Evolutionary conservation across 2,329 filamentous ascomycete genomes (phyloP), one percentile per base, ranked within the genome.

Genomic region (Hymenotorrendiella dingleyae): DNA sequence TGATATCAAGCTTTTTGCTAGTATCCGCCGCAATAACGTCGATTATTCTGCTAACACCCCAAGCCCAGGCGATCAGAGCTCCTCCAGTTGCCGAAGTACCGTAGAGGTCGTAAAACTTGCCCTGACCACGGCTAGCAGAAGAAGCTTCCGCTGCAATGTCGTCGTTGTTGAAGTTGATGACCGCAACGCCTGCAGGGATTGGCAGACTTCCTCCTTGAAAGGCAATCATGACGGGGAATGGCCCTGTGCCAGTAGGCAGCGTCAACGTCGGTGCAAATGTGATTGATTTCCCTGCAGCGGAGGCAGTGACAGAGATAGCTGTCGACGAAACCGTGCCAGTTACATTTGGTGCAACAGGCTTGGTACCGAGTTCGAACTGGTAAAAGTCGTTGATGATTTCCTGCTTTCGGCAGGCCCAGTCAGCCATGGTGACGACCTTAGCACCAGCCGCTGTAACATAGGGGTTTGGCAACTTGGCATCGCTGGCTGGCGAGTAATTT

Each of bases 1-100:
- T 65, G 19, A 67, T 53, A 59, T 76, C 68, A 57, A 82, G 78
- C 8, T 52, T 51, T 3, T 57, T 53, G 28, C 66, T 65, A 3
- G 68, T 65, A 17, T 66, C 68, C 10, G 57, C 59, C 64, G 79
- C 76, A 27, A 82, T 66, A 12, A 69, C 74, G 56, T 82, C 77
- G 37, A 82, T 71, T 50, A 81, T 67, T 39, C 76, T 73, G 53
- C 72, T 71, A 2, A 80, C 74, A 43, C 73, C 78, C 76, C 77
- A 82, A 7, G 76, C 73, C 78, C 78, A 82, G 20, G 78, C 76
- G 4, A 72, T 78, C 48, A 78, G 62, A 6, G 77, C 76, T 39
- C 75, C 73, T 11, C 77, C 76, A 26, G 67, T 70, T 63, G 77
- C 72, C 11, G 64, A 60, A 40, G 63, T 68, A 33, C 77, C 76